Conservation (phyloP, 208 protist genomes). For the Wallacemonas sp. region DNA sequence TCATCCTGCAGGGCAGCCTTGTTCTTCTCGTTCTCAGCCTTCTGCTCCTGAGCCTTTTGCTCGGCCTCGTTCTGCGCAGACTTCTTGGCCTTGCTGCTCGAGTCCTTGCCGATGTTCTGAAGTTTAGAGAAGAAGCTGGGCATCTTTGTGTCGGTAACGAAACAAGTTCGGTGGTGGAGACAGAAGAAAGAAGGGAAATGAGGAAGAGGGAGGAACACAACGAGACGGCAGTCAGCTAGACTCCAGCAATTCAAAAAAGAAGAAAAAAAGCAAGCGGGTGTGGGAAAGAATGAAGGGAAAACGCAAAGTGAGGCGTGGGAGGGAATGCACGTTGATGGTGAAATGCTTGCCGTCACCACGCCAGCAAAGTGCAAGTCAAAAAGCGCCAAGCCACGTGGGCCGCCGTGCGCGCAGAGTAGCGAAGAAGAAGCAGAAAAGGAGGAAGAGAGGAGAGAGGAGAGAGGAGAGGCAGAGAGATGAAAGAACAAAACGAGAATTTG, state of each 20-base stretch:
- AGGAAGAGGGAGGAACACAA: too few species aligned
- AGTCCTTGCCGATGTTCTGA: conserved; percentile 3
- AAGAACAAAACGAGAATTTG: conserved; percentile 7
- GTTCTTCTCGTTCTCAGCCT: neutral
- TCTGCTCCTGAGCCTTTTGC: neutral
- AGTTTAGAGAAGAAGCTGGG: neutral
- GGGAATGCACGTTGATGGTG: neutral
- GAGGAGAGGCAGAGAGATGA: neutral
- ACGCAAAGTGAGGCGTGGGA: neutral
- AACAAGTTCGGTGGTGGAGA: too few species aligned
- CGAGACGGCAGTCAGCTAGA: too few species aligned
- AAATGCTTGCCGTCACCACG: too few species aligned
- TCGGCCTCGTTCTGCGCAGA: neutral
- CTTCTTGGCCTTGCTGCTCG: conserved; percentile 10
- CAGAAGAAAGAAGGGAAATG: neutral
- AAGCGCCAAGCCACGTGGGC: too few species aligned
- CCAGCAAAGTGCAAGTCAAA: too few species aligned
- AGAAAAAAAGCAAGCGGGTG: neutral
- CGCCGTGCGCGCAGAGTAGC: too few species aligned
- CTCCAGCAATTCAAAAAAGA: neutral
- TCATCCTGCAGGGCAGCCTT: neutral
- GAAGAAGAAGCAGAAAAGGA: neutral
- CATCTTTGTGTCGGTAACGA: too few species aligned
- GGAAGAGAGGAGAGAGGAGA: neutral
- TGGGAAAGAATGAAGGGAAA: neutral